These are phyloP conservation scores for Rachicladosporium sp. DNA, from an alignment of 2,329 filamentous ascomycete species.

Conservation along the genomic window DNA sequence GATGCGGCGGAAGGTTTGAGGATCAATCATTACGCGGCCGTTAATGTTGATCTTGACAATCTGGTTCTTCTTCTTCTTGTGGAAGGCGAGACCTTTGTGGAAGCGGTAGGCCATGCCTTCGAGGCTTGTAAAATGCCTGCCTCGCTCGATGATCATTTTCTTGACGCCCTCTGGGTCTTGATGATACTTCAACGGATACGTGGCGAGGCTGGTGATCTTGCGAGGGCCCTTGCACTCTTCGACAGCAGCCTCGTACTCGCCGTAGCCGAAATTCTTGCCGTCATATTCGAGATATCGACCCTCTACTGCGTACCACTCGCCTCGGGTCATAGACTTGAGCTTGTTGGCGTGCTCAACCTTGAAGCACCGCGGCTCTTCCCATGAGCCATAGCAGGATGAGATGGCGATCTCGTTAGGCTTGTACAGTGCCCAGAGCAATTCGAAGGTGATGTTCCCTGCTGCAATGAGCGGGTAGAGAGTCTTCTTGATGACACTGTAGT, in stretches of 20 bases:
- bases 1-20: constrained; percentile 67
- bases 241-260: constrained; percentile 57
- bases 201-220: constrained; percentile 67
- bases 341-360: constrained; percentile 67
- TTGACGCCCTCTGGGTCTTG: constrained; percentile 55
- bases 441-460: constrained; percentile 75
- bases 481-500: constrained; percentile 68
- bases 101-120: constrained; percentile 71
- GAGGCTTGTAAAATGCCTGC: constrained; percentile 72
- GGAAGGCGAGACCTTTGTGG: constrained; percentile 74
- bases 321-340: constrained; percentile 55
- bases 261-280: constrained; percentile 72
- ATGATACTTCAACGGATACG: constrained; percentile 72
- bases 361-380: constrained; percentile 69
- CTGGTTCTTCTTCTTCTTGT: constrained; percentile 62
- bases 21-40: constrained; percentile 78
- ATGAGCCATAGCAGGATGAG: constrained; percentile 60
- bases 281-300: constrained; percentile 77
- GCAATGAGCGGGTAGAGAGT: constrained; percentile 69
- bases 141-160: constrained; percentile 59
- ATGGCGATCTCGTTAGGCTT: constrained; percentile 76
- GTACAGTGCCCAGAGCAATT: constrained; percentile 78
- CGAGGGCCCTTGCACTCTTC: constrained; percentile 65
- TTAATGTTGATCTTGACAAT: constrained; percentile 74
- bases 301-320: constrained; percentile 65